phyloP scores from a whole-genome alignment of 805 yeast genomes.

The Hanseniaspora mollemarum region DNA sequence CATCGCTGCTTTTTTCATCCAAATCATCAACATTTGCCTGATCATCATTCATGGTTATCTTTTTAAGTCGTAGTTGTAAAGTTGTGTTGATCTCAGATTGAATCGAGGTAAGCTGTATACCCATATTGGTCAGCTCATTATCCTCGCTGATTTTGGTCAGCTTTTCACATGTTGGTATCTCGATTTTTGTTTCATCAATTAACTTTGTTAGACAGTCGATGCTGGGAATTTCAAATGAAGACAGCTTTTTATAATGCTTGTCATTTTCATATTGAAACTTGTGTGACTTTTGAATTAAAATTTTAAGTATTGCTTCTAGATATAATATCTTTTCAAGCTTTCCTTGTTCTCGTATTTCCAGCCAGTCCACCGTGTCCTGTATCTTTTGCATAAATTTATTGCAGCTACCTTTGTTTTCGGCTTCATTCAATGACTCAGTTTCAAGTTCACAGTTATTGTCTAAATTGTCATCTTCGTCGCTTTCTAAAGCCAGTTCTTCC shows the following conservation, averaged over 20 bases:
- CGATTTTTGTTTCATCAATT: not conserved
- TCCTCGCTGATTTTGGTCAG: slow-evolving; percentile 4
- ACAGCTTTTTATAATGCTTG: not conserved
- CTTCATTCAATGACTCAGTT: not conserved
- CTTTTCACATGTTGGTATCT: not conserved
- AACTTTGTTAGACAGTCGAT: not conserved
- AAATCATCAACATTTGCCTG: not conserved
- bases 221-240: not conserved
- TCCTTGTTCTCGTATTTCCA: not conserved
- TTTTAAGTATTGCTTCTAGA: not conserved
- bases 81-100: slow-evolving; percentile 67
- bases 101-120: slow-evolving; percentile 24
- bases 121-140: slow-evolving; percentile 8
- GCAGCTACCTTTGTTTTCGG: not conserved
- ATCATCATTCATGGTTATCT: slow-evolving; percentile 15
- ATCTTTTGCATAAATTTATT: not conserved
- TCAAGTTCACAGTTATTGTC: not conserved
- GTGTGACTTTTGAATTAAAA: not conserved
- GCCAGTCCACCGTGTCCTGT: not conserved
- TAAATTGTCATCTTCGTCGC: not conserved
- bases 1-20: not conserved
- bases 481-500: not conserved
- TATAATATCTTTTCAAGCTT: slow-evolving; percentile 2
- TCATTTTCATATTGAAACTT: not conserved
- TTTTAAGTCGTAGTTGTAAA: slow-evolving; percentile 44